These are phyloP conservation scores for Suhomyces kilbournensis DNA, from an alignment of 805 yeast species.

Conservation along the genomic window DNA sequence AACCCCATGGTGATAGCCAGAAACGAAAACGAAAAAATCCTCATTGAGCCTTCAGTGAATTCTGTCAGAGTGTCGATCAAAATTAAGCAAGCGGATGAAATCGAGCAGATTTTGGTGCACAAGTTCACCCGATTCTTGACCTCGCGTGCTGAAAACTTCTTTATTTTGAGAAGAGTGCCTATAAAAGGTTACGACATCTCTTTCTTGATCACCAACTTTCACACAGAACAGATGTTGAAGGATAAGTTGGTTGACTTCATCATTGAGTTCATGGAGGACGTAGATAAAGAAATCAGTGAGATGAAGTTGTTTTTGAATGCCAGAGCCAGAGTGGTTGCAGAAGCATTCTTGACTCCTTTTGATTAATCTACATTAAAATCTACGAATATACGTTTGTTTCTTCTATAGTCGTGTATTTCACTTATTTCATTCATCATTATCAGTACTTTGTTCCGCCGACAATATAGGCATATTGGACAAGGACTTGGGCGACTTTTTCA, in stretches of 20 bases:
- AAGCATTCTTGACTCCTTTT: slow-evolving; percentile 87
- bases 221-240: slow-evolving; percentile 93
- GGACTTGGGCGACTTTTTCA: neutral
- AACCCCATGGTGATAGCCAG: slow-evolving; percentile 89
- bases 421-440: neutral
- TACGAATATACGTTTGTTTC: neutral
- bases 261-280: slow-evolving; percentile 98
- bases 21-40: slow-evolving; percentile 87
- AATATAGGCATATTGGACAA: neutral
- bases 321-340: slow-evolving; percentile 96
- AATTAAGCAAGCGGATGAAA: slow-evolving; percentile 97
- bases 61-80: slow-evolving; percentile 87
- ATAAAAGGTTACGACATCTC: slow-evolving; percentile 90
- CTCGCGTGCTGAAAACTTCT: slow-evolving; percentile 92
- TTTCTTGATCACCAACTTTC: slow-evolving; percentile 88
- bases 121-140: slow-evolving; percentile 92
- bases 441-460: neutral
- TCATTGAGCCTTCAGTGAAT: slow-evolving; percentile 92
- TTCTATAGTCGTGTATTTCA: neutral
- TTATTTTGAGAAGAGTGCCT: slow-evolving; percentile 87
- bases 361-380: slow-evolving; percentile 41
- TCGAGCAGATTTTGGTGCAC: slow-evolving; percentile 90
- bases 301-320: slow-evolving; percentile 97
- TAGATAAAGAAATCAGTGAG: slow-evolving; percentile 96
- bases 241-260: slow-evolving; percentile 94